Conservation (phyloP, 1,284 basidiomycete species). For the Moniliella sp. region DNA sequence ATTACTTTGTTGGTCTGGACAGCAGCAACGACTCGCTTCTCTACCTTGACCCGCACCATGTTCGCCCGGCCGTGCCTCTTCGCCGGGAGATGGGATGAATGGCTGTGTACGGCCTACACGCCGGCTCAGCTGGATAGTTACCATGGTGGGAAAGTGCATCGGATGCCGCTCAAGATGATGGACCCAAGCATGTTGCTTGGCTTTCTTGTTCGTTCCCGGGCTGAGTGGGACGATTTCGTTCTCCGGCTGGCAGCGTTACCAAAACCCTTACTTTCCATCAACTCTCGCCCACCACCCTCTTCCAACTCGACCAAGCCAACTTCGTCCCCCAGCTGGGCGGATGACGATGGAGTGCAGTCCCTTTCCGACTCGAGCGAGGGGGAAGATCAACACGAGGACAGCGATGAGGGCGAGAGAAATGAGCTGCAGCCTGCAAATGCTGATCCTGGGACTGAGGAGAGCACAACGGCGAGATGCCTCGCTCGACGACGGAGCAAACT, state of each 20-base stretch:
- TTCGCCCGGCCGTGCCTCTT: constrained; percentile 57
- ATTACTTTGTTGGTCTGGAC: constrained; percentile 85
- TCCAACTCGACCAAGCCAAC: too few relatives aligned
- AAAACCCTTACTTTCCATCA: constrained; percentile 32
- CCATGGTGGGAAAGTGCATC: constrained; percentile 75
- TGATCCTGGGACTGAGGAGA: too few relatives aligned
- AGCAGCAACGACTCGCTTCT: constrained; percentile 44
- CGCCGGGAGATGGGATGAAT: constrained; percentile 38
- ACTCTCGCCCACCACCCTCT: too few relatives aligned
- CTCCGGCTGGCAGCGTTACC: constrained; percentile 36
- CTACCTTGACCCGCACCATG: constrained; percentile 85
- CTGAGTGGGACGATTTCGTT: constrained; percentile 57
- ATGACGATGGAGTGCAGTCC: too few relatives aligned
- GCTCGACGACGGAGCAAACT: too few relatives aligned
- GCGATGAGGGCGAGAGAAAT: too few relatives aligned
- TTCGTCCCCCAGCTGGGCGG: too few relatives aligned
- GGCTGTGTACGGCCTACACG: constrained; percentile 47
- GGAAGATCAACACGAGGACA: too few relatives aligned
- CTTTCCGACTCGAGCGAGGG: too few relatives aligned
- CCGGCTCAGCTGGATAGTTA: constrained; percentile 57
- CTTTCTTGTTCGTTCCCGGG: constrained; percentile 54
- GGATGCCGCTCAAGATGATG: constrained; percentile 71
- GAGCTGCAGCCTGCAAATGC: too few relatives aligned
- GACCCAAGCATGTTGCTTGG: constrained; percentile 93
- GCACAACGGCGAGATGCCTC: too few relatives aligned